phyloP scores from a whole-genome alignment of 2,329 filamentous ascomycete species.

The Fusarium tjaetaba region DNA sequence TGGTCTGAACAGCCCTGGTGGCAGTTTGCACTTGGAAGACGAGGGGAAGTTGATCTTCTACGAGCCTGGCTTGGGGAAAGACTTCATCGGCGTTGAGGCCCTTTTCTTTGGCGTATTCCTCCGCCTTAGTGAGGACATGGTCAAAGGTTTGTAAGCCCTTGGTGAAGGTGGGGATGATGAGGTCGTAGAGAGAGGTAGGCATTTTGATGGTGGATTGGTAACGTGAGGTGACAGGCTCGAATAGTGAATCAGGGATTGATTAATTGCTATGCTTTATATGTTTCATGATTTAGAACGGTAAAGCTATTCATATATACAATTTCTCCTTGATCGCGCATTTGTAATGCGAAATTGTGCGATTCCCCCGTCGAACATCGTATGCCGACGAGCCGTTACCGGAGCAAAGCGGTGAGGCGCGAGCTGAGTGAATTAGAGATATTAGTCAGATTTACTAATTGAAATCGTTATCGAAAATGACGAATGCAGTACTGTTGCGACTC shows the following conservation, averaged over 20 bases:
- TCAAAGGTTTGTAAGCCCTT: not conserved
- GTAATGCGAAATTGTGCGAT: not conserved
- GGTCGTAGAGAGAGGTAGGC: constrained; percentile 2
- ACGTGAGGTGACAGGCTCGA: fast-evolving
- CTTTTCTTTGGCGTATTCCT: constrained; percentile 35
- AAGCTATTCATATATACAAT: not conserved
- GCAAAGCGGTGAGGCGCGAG: not conserved
- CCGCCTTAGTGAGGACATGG: constrained; percentile 17
- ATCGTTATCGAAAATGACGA: not conserved
- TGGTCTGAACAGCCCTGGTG: constrained; percentile 22
- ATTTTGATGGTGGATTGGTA: not conserved
- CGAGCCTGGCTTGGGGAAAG: constrained; percentile 19
- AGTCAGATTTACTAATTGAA: not conserved
- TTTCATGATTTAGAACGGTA: fast-evolving
- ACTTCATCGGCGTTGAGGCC: constrained; percentile 17
- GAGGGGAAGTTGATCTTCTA: constrained; percentile 34
- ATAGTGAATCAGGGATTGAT: not conserved
- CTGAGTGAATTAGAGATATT: not conserved
- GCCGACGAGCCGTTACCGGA: not conserved
- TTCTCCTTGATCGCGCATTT: not conserved
- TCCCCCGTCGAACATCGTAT: not conserved
- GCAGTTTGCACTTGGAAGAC: constrained; percentile 35
- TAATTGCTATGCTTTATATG: fast-evolving
- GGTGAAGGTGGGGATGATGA: not conserved
- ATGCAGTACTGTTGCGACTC: not conserved